These are phyloP conservation scores for Notholithocarpus densiflorus DNA, from an alignment of 306 rosid genomes.

Conservation along the genomic window DNA sequence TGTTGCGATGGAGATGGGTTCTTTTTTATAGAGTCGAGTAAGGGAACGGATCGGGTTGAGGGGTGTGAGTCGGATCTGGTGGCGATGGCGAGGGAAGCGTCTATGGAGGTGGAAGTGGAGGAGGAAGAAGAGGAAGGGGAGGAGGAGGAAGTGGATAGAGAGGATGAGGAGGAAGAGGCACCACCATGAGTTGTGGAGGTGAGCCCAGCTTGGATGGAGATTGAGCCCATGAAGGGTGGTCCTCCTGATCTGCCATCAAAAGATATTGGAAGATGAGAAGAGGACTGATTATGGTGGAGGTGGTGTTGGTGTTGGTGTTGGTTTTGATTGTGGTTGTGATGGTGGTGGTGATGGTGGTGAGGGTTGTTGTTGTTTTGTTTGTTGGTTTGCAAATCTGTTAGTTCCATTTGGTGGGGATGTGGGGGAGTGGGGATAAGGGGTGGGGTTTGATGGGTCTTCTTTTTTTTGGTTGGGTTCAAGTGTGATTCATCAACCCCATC, in stretches of 20 bases:
- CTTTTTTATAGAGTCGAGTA: conserved; percentile 32
- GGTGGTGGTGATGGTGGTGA: conserved; percentile 29
- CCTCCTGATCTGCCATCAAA: conserved; percentile 54
- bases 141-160: conserved; percentile 28
- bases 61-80: conserved; percentile 71
- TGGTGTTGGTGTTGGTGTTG: conserved; percentile 15
- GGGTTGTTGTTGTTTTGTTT: conserved; percentile 31
- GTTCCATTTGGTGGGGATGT: conserved; percentile 63
- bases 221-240: conserved; percentile 64
- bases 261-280: conserved; percentile 55
- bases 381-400: conserved; percentile 70
- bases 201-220: conserved; percentile 46
- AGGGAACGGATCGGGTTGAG: conserved; percentile 18
- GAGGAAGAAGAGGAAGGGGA: conserved; percentile 35
- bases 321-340: not conserved
- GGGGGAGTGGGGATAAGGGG: not conserved
- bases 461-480: conserved; percentile 9
- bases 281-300: conserved; percentile 25
- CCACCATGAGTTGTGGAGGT: not conserved
- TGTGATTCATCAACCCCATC: conserved; percentile 24
- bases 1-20: conserved; percentile 14
- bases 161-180: conserved; percentile 21
- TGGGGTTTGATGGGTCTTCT: not conserved
- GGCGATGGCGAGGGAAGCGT: conserved; percentile 82
- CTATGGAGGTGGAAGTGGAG: conserved; percentile 37